Evolutionary conservation across 176 grass and related monocot species (phyloP).

Genomic region (Triticum turgidum): DNA sequence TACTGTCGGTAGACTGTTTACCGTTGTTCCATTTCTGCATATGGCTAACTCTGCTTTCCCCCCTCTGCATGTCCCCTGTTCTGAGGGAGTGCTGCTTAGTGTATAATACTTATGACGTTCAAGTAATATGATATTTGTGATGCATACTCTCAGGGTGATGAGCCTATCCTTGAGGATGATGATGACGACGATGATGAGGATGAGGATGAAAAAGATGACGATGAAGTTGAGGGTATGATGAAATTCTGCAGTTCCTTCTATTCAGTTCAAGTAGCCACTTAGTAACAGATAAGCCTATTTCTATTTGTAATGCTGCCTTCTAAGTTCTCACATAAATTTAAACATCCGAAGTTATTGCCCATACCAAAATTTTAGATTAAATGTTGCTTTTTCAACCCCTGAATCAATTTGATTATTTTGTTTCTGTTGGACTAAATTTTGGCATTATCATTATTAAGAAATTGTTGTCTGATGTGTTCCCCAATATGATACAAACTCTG

Average conservation of each 20-base stretch:
- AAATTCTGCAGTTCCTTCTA: not conserved
- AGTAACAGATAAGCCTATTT: not conserved
- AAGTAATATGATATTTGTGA: not conserved
- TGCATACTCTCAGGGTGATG: slow-evolving; percentile 31
- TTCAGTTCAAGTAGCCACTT: not conserved
- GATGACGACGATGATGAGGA: slow-evolving; percentile 35
- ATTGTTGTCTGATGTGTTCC: not conserved
- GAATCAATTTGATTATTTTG: not conserved
- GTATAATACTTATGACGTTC: not conserved
- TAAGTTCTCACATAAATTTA: not conserved
- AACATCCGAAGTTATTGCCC: not conserved
- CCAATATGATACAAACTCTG: not conserved
- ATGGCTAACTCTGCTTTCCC: not conserved
- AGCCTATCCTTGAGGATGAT: slow-evolving; percentile 41
- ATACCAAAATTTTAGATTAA: not conserved
- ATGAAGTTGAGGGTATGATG: slow-evolving; percentile 32
- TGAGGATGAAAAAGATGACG: slow-evolving; percentile 38
- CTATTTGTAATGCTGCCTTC: not conserved
- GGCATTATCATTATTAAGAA: not conserved
- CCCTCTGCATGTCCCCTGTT: not conserved
- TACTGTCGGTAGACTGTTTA: not conserved
- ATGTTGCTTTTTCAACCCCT: not conserved
- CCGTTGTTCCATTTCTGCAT: not conserved
- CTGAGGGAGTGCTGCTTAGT: not conserved
- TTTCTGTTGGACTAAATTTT: not conserved